phyloP scores from a whole-genome alignment of 2,329 filamentous ascomycete species.

The Chaetomium strumarium region DNA sequence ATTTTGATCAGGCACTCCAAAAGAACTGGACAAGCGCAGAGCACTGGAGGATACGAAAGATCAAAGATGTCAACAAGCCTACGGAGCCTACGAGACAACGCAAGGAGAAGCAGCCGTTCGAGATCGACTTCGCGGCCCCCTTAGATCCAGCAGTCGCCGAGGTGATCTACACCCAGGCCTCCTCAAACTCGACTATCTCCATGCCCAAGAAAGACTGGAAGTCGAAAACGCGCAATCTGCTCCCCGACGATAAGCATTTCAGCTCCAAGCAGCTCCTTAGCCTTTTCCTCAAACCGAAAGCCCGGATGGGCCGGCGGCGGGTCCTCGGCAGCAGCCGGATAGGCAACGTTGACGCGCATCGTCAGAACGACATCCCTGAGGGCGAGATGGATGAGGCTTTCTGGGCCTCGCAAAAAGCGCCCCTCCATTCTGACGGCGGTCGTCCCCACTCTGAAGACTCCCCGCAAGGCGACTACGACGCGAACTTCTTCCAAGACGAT shows the following conservation, averaged over 20 bases:
- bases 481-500: constrained; percentile 95
- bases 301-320: constrained; percentile 66
- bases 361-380: constrained; percentile 50
- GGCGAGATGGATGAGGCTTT: constrained; percentile 92
- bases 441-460: constrained; percentile 39
- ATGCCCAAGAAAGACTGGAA: constrained; percentile 94
- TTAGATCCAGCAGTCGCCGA: constrained; percentile 67
- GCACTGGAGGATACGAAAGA: constrained; percentile 93
- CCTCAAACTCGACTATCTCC: constrained; percentile 73
- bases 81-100: constrained; percentile 56
- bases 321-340: constrained; percentile 40
- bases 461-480: constrained; percentile 79
- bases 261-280: constrained; percentile 85
- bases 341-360: constrained; percentile 34
- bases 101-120: constrained; percentile 95
- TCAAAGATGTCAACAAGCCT: constrained; percentile 71
- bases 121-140: constrained; percentile 80
- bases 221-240: constrained; percentile 83
- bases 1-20: constrained; percentile 92
- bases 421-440: constrained; percentile 31
- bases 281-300: constrained; percentile 92
- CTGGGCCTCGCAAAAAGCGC: constrained; percentile 73
- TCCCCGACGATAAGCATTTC: constrained; percentile 98
- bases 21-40: constrained; percentile 99
- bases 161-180: constrained; percentile 72